phyloP scores from a whole-genome alignment of 768 basidiomycete genomes.

The Auriculariales sp. region DNA sequence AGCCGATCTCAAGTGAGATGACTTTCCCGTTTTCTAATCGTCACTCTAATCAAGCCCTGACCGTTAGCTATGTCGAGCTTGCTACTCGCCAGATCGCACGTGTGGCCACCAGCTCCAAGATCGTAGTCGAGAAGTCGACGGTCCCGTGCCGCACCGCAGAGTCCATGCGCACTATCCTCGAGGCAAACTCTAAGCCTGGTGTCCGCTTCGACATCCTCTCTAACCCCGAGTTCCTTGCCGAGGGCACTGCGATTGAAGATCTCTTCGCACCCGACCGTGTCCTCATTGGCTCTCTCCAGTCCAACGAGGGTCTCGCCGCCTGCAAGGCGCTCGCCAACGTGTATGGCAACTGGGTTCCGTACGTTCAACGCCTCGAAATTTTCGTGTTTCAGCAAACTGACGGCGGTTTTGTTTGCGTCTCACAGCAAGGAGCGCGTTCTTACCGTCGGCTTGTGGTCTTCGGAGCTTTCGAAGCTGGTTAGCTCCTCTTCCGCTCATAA shows the following conservation, averaged over 20 bases:
- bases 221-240: constrained; percentile 98
- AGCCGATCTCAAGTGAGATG: constrained; percentile 87
- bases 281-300: constrained; percentile 90
- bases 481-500: constrained; percentile 5
- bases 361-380: too few relatives aligned
- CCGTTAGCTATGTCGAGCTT: constrained; percentile 79
- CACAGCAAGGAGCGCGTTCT: constrained; percentile 61
- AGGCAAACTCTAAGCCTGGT: constrained; percentile 89
- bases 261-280: constrained; percentile 87
- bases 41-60: constrained; percentile 1
- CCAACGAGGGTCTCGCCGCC: constrained; percentile 69
- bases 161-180: constrained; percentile 98
- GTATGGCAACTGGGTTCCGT: constrained; percentile 96
- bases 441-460: constrained; percentile 95
- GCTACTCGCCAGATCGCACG: constrained; percentile 93
- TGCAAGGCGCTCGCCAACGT: constrained; percentile 63
- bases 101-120: constrained; percentile 83
- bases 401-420: neutral
- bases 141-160: constrained; percentile 98
- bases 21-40: neutral
- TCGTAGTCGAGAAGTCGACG: constrained; percentile 98
- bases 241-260: constrained; percentile 90
- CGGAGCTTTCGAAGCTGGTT: constrained; percentile 84
- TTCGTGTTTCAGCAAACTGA: neutral
- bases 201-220: constrained; percentile 95